A percentile compares a stretch with the other conserved stretches of the same genome.
These are phyloP conservation scores for Bodo saltans DNA, from an alignment of 78 protist genomes.

Conservation along the genomic window DNA sequence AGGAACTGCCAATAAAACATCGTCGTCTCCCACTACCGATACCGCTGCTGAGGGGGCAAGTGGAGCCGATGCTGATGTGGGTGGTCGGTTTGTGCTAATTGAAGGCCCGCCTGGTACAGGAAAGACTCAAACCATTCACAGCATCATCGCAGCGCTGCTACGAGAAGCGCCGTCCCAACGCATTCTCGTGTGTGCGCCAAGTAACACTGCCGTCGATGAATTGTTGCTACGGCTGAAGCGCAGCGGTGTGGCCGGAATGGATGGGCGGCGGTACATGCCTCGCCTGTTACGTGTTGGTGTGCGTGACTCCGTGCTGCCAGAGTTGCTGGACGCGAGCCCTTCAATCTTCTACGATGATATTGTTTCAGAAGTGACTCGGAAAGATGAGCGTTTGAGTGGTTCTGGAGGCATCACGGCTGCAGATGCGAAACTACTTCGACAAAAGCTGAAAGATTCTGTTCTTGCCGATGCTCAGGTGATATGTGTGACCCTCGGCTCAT, in stretches of 20 bases:
- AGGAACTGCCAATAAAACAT: too few species aligned
- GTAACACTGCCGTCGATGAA: slow-evolving; percentile 81
- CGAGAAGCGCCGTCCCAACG: background rate
- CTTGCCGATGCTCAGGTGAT: background rate
- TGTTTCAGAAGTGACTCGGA: too few species aligned
- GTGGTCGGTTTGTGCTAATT: too few species aligned
- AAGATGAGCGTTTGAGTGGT: too few species aligned
- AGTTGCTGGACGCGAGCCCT: too few species aligned
- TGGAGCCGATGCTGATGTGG: too few species aligned
- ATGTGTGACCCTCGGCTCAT: slow-evolving; percentile 17
- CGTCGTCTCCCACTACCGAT: too few species aligned
- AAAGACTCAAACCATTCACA: slow-evolving; percentile 21
- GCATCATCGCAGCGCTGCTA: slow-evolving; percentile 13
- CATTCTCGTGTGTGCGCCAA: slow-evolving; percentile 72
- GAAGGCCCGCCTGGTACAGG: slow-evolving; percentile 43
- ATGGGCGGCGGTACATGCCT: slow-evolving; percentile 27
- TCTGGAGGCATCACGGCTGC: background rate
- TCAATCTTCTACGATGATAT: too few species aligned
- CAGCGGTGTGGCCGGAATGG: background rate
- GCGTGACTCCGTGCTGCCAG: slow-evolving; percentile 18
- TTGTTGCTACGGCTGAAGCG: slow-evolving; percentile 45
- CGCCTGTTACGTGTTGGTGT: slow-evolving; percentile 41
- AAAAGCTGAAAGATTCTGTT: background rate
- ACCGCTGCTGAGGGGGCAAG: too few species aligned
- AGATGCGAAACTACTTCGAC: background rate